These are phyloP conservation scores for Malus hybrid DNA, from an alignment of 331 rosid genomes.

Conservation along the genomic window DNA sequence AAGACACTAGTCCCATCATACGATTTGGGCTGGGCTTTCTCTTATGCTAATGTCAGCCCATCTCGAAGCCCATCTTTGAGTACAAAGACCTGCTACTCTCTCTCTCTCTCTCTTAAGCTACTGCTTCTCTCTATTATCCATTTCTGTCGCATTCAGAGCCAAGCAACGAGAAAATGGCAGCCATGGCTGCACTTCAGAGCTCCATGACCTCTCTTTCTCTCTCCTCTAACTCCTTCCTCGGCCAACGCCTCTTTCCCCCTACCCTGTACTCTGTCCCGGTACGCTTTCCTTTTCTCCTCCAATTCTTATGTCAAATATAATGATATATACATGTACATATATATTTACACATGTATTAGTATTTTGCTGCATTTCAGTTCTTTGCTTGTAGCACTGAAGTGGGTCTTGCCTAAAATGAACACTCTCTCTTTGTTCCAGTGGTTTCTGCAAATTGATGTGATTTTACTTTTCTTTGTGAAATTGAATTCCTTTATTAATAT, in stretches of 20 bases:
- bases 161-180: conserved; percentile 45
- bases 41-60: no score
- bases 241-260: conserved; percentile 59
- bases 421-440: background rate
- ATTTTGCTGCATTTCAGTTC: background rate
- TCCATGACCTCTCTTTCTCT: conserved; percentile 75
- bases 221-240: conserved; percentile 74
- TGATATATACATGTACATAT: no score
- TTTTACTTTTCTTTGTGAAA: background rate
- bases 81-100: no score
- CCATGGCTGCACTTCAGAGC: conserved; percentile 91
- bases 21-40: no score
- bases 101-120: no score
- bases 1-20: no score
- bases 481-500: background rate
- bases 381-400: background rate
- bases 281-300: conserved; percentile 2
- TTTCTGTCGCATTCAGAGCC: background rate
- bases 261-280: conserved; percentile 45
- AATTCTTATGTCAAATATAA: background rate
- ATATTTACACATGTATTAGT: background rate
- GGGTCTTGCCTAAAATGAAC: background rate
- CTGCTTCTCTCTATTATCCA: conserved; percentile 11
- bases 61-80: no score
- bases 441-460: background rate